Conservation (phyloP, 2,329 filamentous ascomycete genomes). For the Neurospora crassa region DNA sequence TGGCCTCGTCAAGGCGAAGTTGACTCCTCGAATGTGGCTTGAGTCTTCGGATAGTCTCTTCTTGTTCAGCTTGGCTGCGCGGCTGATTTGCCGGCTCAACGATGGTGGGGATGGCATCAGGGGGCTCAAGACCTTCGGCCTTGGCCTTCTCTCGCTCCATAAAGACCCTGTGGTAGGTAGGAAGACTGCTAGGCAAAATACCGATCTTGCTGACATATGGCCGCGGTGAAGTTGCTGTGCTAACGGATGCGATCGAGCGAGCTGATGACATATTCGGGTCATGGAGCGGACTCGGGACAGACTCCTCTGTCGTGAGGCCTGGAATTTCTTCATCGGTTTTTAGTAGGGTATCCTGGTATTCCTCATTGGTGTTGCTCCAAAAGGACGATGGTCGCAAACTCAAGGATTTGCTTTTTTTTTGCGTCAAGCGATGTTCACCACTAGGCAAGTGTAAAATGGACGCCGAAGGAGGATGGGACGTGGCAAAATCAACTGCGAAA, state of each 20-base stretch:
- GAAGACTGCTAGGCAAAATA: slow-evolving; percentile 82
- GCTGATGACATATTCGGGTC: slow-evolving; percentile 46
- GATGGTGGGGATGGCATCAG: slow-evolving; percentile 32
- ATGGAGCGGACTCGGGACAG: slow-evolving; percentile 35
- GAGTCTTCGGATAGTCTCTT: slow-evolving; percentile 68
- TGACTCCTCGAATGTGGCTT: slow-evolving; percentile 76
- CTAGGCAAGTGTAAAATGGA: not conserved
- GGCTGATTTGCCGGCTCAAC: slow-evolving; percentile 40
- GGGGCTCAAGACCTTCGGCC: slow-evolving; percentile 35
- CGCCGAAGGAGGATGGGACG: not conserved
- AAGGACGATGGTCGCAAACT: slow-evolving; percentile 18
- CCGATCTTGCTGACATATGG: slow-evolving; percentile 76
- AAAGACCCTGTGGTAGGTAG: slow-evolving; percentile 81
- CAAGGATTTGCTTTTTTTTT: not conserved
- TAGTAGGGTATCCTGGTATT: slow-evolving; percentile 34
- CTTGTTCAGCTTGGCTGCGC: slow-evolving; percentile 64
- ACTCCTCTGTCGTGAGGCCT: slow-evolving; percentile 17
- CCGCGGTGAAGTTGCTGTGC: slow-evolving; percentile 36
- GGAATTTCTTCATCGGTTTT: slow-evolving; percentile 45
- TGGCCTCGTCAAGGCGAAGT: slow-evolving; percentile 56
- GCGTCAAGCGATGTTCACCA: not conserved
- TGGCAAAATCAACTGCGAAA: not conserved
- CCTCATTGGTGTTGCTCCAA: slow-evolving; percentile 35
- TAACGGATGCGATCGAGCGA: slow-evolving; percentile 42
- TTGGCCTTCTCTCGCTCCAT: slow-evolving; percentile 61